Conservation (phyloP, 1,139 yeast species). For the Magnusiomyces fungicola region DNA sequence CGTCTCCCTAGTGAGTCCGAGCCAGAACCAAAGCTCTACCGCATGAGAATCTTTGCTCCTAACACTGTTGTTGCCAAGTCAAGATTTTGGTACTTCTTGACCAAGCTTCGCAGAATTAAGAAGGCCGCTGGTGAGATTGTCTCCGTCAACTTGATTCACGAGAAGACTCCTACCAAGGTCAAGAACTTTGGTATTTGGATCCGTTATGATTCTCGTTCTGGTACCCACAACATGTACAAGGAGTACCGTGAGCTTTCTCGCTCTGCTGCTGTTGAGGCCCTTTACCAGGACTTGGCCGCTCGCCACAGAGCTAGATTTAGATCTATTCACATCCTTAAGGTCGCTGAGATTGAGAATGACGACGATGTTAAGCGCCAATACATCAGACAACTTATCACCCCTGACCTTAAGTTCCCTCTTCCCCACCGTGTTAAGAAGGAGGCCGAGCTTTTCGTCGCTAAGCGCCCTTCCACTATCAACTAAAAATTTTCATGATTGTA, state of each 20-base stretch:
- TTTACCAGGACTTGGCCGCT: constrained; percentile 99
- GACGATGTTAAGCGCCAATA: constrained; percentile 99
- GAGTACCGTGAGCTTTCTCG: constrained; percentile 99
- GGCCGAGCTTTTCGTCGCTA: constrained; percentile 79
- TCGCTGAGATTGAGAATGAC: constrained; percentile 96
- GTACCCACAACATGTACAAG: constrained; percentile 99
- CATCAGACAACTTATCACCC: constrained; percentile 93
- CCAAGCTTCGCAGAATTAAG: constrained; percentile 98
- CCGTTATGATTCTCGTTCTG: constrained; percentile 99
- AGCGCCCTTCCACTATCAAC: constrained; percentile 97
- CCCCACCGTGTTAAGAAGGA: constrained; percentile 98
- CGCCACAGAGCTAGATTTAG: constrained; percentile 99
- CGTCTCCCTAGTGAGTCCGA: constrained; percentile 98
- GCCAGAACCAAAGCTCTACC: constrained; percentile 99
- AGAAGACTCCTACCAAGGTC: constrained; percentile 97
- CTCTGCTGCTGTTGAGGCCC: constrained; percentile 97
- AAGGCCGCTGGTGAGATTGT: constrained; percentile 99
- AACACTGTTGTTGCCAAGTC: constrained; percentile 99
- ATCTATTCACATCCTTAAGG: constrained; percentile 92
- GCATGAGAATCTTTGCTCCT: constrained; percentile 99
- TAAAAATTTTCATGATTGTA: constrained; percentile 36
- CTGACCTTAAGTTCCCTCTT: constrained; percentile 98
- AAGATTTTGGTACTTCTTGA: constrained; percentile 99
- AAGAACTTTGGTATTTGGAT: constrained; percentile 99
- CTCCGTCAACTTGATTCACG: constrained; percentile 83